Percentiles rank a stretch among this genome's conserved stretches.
These are phyloP conservation scores for Fusarium euwallaceae DNA, from an alignment of 2,329 filamentous ascomycete species.

Conservation along the genomic window DNA sequence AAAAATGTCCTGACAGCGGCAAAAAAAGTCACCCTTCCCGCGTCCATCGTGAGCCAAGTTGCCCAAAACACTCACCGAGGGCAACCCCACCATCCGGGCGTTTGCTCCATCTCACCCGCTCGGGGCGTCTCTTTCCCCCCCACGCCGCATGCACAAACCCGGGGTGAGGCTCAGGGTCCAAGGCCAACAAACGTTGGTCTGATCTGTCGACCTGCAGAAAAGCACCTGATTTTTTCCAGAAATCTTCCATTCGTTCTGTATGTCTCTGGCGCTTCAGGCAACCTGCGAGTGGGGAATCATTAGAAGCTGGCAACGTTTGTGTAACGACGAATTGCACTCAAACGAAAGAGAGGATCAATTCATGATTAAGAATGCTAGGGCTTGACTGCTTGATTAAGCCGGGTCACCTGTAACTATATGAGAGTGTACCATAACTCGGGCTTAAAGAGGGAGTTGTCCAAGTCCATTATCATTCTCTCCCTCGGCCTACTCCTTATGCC, in stretches of 20 bases:
- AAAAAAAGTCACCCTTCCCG: constrained; percentile 1
- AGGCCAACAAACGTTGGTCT: neutral
- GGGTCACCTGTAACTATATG: neutral
- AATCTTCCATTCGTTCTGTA: constrained; percentile 11
- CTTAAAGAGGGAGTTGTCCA: neutral
- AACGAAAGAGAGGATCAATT: neutral
- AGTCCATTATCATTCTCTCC: neutral
- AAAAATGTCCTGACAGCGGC: constrained; percentile 17
- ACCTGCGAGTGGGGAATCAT: neutral
- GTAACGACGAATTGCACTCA: neutral
- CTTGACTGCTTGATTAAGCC: neutral
- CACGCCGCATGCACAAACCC: constrained; percentile 23
- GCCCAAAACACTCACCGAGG: constrained; percentile 39
- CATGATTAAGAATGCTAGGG: neutral
- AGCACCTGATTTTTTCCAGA: constrained; percentile 14
- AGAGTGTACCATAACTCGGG: neutral
- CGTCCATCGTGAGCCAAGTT: constrained; percentile 19
- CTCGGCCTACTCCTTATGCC: neutral
- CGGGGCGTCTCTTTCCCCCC: constrained; percentile 9
- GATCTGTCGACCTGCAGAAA: constrained; percentile 3
- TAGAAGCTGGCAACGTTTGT: neutral
- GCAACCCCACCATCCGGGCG: constrained; percentile 10
- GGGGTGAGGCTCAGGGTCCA: constrained; percentile 28
- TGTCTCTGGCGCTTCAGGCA: neutral
- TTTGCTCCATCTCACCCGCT: constrained; percentile 1